A percentile compares a stretch with the other conserved stretches of the same genome.
phyloP scores from a whole-genome alignment of 1,284 basidiomycete species.

The Melampsora americana region DNA sequence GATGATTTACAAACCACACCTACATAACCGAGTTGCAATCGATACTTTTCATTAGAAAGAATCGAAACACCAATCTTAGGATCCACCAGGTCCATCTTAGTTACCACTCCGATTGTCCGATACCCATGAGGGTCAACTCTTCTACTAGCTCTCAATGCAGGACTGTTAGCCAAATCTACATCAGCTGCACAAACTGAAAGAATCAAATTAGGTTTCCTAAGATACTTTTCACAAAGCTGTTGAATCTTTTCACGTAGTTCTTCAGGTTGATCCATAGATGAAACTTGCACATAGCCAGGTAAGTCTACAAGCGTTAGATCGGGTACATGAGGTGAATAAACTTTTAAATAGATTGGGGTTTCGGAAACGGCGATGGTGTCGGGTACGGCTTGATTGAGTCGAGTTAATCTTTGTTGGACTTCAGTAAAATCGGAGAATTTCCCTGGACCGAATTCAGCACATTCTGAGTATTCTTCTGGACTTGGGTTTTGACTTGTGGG shows the following conservation, averaged over 20 bases:
- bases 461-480: slow-evolving; percentile 86
- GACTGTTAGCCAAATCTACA: slow-evolving; percentile 96
- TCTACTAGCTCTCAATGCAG: slow-evolving; percentile 84
- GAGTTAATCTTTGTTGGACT: slow-evolving; percentile 87
- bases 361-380: slow-evolving; percentile 83
- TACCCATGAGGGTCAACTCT: slow-evolving; percentile 91
- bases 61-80: slow-evolving; percentile 78
- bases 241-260: slow-evolving; percentile 88
- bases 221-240: slow-evolving; percentile 87
- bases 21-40: slow-evolving; percentile 93
- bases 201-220: slow-evolving; percentile 94
- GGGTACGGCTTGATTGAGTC: slow-evolving; percentile 91
- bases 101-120: slow-evolving; percentile 94
- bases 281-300: slow-evolving; percentile 94
- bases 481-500: slow-evolving; percentile 59
- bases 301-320: slow-evolving; percentile 96
- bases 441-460: slow-evolving; percentile 80
- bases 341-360: slow-evolving; percentile 91
- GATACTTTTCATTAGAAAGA: slow-evolving; percentile 85
- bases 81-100: slow-evolving; percentile 96
- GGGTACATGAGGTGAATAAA: slow-evolving; percentile 91
- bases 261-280: slow-evolving; percentile 93
- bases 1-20: slow-evolving; percentile 87
- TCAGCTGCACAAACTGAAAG: slow-evolving; percentile 96
- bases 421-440: slow-evolving; percentile 82